Evolutionary conservation across 257 asterid species (phyloP).

Genomic region (Salvia splendens): DNA sequence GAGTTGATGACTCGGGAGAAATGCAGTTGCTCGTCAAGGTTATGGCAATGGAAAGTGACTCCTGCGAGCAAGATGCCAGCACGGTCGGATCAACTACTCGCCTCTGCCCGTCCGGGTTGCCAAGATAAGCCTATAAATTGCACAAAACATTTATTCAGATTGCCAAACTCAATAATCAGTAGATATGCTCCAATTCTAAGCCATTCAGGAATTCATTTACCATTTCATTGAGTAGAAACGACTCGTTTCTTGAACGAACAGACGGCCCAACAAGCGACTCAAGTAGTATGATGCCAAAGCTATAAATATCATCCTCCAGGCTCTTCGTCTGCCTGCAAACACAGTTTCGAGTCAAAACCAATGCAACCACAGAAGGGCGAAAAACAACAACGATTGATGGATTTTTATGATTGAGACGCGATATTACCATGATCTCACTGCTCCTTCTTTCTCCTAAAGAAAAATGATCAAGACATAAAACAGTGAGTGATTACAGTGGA

Average conservation of each 20-base stretch:
- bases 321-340: conserved; percentile 59
- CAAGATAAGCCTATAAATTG: conserved; percentile 50
- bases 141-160: neutral
- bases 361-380: neutral
- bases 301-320: conserved; percentile 65
- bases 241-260: conserved; percentile 47
- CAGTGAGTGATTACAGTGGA: no score
- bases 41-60: conserved; percentile 54
- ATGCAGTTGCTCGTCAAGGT: conserved; percentile 67
- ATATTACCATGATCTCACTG: conserved; percentile 54
- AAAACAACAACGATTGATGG: no score
- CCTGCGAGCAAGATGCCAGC: conserved; percentile 55
- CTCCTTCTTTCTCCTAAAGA: conserved; percentile 43
- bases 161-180: no score
- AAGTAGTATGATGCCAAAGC: conserved; percentile 61
- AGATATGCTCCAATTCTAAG: no score
- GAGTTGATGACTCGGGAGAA: conserved; percentile 57
- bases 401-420: no score
- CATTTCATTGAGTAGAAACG: conserved; percentile 64
- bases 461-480: no score
- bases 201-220: conserved; percentile 29
- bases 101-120: conserved; percentile 46
- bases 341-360: neutral
- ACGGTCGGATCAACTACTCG: conserved; percentile 55
- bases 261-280: conserved; percentile 61